phyloP scores from a whole-genome alignment of 208 protist species.

The Endotrypanum monterogeii region DNA sequence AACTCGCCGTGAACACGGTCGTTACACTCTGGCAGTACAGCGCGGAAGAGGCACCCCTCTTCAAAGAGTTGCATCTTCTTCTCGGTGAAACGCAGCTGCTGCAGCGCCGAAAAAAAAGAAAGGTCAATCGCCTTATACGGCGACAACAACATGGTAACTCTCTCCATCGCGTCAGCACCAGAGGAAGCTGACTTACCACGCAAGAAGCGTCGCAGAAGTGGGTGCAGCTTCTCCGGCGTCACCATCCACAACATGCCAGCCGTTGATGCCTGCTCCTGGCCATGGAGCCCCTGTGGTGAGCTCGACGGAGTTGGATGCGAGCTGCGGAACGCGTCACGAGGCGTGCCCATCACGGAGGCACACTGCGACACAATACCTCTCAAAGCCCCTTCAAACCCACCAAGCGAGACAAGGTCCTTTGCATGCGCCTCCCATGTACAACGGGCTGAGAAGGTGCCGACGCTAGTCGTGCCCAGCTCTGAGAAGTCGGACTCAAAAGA shows the following conservation, averaged over 20 bases:
- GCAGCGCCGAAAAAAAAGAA: conserved; percentile 87
- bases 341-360: conserved; percentile 62
- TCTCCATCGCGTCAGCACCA: conserved; percentile 87
- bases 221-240: conserved; percentile 75
- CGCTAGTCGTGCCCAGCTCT: conserved; percentile 54
- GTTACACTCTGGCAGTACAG: conserved; percentile 82
- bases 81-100: conserved; percentile 90
- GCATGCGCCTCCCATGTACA: conserved; percentile 73
- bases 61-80: conserved; percentile 93
- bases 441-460: conserved; percentile 50
- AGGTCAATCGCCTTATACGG: conserved; percentile 83
- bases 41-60: conserved; percentile 86
- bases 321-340: conserved; percentile 77
- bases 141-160: conserved; percentile 82
- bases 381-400: conserved; percentile 66
- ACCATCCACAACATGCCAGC: conserved; percentile 87
- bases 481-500: conserved; percentile 87
- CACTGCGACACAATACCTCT: conserved; percentile 77
- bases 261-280: conserved; percentile 85
- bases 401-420: conserved; percentile 59
- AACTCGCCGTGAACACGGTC: conserved; percentile 89
- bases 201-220: conserved; percentile 64
- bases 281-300: conserved; percentile 57
- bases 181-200: conserved; percentile 69
- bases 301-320: conserved; percentile 63